Evolutionary conservation across 2,329 filamentous ascomycete genomes (phyloP), one percentile per base, ranked within the genome.

Genomic region (Beauveria bassiana): DNA sequence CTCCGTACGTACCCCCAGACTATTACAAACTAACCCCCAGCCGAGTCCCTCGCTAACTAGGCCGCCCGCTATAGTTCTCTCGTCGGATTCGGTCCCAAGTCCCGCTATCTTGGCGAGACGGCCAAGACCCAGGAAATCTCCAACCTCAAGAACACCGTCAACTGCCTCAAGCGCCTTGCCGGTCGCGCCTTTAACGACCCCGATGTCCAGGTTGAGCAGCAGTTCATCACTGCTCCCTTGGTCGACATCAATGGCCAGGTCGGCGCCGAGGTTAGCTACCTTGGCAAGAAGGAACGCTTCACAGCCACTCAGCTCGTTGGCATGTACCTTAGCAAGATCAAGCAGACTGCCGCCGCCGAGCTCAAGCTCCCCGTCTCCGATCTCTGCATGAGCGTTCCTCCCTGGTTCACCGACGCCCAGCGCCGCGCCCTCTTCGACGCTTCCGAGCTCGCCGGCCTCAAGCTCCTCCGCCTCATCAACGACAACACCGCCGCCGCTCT

Each of bases 101-200:
- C 85, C 77, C 90, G 95, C 81, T 96, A 96, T 75, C 85, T 99
- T 67, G 95, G 95, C 68, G 95, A 99, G 81, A 78, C 90, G 62
- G 95, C 95, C 69, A 98, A 98, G 86, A 98, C 93, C 68, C 93
- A 97, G 80, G 95, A 99, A 80, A 96, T 96, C 74, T 96, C 93
- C 73, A 99, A 99, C 83, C 86, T 98, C 72, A 99, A 98, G 83
- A 99, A 99, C 85, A 99, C 95, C 68, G 90, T 99, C 79, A 83
- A 86, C 75, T 93, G 86, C 68, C 85, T 99, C 71, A 96, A 96
- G 81, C 91, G 95, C 72, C 87, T 99, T 69, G 89, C 89, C 72
- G 95, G 95, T 73, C 91, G 95, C 73, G 82, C 84, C 65, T 84
- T 93, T 78, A 88, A 83, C 75, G 95, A 99, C 73, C 92, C 95